Evolutionary conservation across 257 asterid species (phyloP).

Genomic region (Capsicum chinense): DNA sequence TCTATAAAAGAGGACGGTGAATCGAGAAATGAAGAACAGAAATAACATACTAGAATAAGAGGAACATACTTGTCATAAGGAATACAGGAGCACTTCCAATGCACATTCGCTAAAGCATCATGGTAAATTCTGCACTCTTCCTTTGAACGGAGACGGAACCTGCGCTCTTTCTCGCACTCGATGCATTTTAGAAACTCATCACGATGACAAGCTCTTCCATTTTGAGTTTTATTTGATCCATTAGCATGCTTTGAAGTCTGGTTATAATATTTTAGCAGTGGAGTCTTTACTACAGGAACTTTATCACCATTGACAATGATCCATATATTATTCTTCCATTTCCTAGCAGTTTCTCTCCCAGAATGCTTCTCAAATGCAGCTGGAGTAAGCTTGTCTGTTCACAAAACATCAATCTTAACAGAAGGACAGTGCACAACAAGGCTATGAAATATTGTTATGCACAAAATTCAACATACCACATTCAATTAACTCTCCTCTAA

Average conservation of each 20-base stretch:
- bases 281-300: constrained; percentile 56
- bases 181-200: constrained; percentile 56
- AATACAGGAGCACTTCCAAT: constrained; percentile 58
- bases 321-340: constrained; percentile 67
- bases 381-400: constrained; percentile 56
- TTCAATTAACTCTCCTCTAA: neutral
- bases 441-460: neutral
- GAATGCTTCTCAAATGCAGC: constrained; percentile 71
- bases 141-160: constrained; percentile 57
- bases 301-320: constrained; percentile 56
- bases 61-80: constrained; percentile 55
- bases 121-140: constrained; percentile 59
- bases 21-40: constrained; percentile 15
- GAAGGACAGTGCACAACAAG: constrained; percentile 28
- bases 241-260: constrained; percentile 50
- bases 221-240: constrained; percentile 46
- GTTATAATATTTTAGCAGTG: constrained; percentile 56
- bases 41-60: constrained; percentile 13
- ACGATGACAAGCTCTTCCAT: constrained; percentile 46
- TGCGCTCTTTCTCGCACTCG: constrained; percentile 50
- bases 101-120: constrained; percentile 47
- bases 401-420: constrained; percentile 25
- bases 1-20: neutral
- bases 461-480: neutral
- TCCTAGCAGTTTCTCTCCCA: constrained; percentile 61